Base-by-base conservation (phyloP, 2,329 filamentous ascomycete species). In the Chalaropsis thielavioides region DNA sequence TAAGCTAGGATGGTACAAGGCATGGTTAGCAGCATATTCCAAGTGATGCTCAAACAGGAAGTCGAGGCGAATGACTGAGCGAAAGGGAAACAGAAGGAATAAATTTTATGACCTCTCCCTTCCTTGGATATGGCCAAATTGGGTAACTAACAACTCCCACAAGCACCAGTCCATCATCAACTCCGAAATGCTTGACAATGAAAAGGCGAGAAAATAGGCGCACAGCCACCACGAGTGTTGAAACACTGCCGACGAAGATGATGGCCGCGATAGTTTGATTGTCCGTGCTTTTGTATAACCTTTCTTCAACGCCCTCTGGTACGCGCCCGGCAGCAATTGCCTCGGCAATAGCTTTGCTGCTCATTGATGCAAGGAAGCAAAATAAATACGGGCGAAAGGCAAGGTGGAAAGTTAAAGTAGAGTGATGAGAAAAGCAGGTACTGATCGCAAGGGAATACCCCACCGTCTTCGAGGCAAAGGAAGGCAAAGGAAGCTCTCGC, bases 131-230 rank as follows among this genome's bases (percentile, higher is more conserved):
- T 58, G 24, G 62, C 35, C 24, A 43, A 3, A 15, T 43, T 13
- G 13, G 51, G 40, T 38, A n/a, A 56, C 75, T 63, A 68, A 76
- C 75, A 72, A 73, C 69, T 43, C 73, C 74, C 44, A 71, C 10
- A 10, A 75, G 62, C 0, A 76, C 75, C 44, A 78, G 68, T 1
- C 67, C 69, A 69, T 78, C 76, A 41, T 78, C 76, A 17, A 74
- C 51, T 0, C 76, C 76, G 43, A 77, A 72, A 1, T 72, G 71
- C 41, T 72, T 72, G 7, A 76, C 70, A 7, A 77, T 68, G 13
- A 75, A 72, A 6, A 71, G 67, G 51, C 76, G 71, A 1, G 76
- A 75, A 27, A 71, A 66, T 38, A 75, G 68, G 22, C 76, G 71
- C 7, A 71, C 69, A 1, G 72, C 65, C 0, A 78, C 74, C 19